Percentiles rank a stretch among this genome's conserved stretches.
These are phyloP conservation scores for Starmerella floricola DNA, from an alignment of 805 yeast species.

Conservation along the genomic window DNA sequence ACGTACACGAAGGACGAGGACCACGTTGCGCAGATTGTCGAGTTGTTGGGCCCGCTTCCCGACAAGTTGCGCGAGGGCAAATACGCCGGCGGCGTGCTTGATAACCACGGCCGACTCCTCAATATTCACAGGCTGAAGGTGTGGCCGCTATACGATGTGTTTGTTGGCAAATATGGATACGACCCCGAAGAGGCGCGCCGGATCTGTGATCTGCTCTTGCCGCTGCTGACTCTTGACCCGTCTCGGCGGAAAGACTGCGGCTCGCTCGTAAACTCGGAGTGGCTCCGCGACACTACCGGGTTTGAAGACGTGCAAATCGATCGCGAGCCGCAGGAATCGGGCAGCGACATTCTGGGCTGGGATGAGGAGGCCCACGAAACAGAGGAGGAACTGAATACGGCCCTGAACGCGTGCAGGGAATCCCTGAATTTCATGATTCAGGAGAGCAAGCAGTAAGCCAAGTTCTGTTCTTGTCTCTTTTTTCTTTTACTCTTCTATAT, in stretches of 20 bases:
- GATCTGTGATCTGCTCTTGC: constrained; percentile 63
- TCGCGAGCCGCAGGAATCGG: constrained; percentile 65
- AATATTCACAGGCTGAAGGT: constrained; percentile 72
- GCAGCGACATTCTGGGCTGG: constrained; percentile 91
- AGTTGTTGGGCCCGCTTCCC: constrained; percentile 62
- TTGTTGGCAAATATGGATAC: constrained; percentile 75
- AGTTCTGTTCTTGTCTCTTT: background rate
- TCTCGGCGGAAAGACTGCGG: constrained; percentile 87
- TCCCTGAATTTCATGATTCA: constrained; percentile 12
- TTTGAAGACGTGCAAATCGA: constrained; percentile 59
- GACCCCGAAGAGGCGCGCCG: constrained; percentile 54
- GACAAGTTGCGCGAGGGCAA: constrained; percentile 46
- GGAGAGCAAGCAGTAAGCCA: background rate
- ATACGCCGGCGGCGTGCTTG: constrained; percentile 51
- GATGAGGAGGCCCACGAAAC: constrained; percentile 40
- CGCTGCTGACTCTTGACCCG: constrained; percentile 76
- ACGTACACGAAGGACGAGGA: constrained; percentile 84
- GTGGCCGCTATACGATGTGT: constrained; percentile 76
- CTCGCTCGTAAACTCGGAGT: constrained; percentile 63
- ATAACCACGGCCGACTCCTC: constrained; percentile 54
- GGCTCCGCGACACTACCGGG: constrained; percentile 65
- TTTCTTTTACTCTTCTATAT: no score
- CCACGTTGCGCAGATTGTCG: constrained; percentile 90
- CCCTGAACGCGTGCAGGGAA: constrained; percentile 2
- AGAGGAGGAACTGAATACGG: background rate